Base-by-base conservation (phyloP, 176 grass and related monocot species). In the Eleusine indica region DNA sequence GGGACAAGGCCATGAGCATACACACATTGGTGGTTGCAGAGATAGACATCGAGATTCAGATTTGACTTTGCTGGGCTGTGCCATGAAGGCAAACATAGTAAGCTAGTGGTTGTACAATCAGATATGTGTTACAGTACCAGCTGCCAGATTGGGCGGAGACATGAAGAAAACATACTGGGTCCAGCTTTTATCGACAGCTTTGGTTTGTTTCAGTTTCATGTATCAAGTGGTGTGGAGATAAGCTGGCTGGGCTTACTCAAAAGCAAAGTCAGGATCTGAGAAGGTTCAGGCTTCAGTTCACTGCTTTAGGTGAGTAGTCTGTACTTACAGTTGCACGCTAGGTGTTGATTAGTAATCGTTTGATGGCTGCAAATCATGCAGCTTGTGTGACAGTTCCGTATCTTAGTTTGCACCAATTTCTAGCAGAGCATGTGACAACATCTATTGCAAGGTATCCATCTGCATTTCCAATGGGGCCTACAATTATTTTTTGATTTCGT, bases 1-100 rank as follows among this genome's bases (percentile, higher is more conserved):
- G 90, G 64, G 67, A 82, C 82, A 90, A 54, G 48, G 78, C 71
- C 68, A 89, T 76, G 71, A 88, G 44, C 71, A 56, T 61, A 46
- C 10, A 22, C 71, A 70, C 44, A 64, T 46, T 76, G 71, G 2
- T 67, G 61, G 60, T 30, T 80, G 32, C 28, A 67, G 77, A 76
- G 51, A 61, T 70, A 80, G 81, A 77, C 83, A 68, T 61, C 14
- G 65, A 84, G 74, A 81, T 87, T 91, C 44, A 41, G 71, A 77
- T 77, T 37, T 57, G 77, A 77, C 56, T 52, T 89, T 69, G 54
- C 48, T 66, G 75, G 73, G 60, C 63, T 75, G 25, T 30, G 52
- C 10, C 11, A 17, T 42, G 71, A 35, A 75, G 70, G 51, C 61
- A 80, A 62, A 42, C 22, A 49, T 44, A 54, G 53, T 63, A 43